Percentiles rank a stretch among this genome's conserved stretches.
These are phyloP conservation scores for Cryptococcus hybrid DNA, from an alignment of 1,284 basidiomycete genomes.

Conservation along the genomic window DNA sequence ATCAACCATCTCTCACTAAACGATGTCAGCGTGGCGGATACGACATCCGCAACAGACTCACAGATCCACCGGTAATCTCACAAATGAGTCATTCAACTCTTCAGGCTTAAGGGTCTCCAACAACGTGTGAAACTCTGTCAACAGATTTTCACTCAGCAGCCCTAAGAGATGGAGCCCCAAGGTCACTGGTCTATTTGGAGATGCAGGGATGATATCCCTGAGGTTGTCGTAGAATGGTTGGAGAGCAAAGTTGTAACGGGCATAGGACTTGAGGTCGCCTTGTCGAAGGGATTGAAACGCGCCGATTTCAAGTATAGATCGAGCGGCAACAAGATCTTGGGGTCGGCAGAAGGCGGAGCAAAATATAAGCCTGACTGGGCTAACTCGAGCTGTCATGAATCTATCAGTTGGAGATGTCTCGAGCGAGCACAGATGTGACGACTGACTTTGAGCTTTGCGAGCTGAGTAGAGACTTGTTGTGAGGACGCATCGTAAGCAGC, in stretches of 20 bases:
- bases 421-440: not conserved
- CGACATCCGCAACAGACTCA: constrained; percentile 15
- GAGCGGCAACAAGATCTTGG: constrained; percentile 46
- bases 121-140: constrained; percentile 98
- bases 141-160: constrained; percentile 91
- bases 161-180: constrained; percentile 92
- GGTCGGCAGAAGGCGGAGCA: constrained; percentile 40
- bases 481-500: constrained; percentile 30
- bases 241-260: constrained; percentile 91
- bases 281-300: constrained; percentile 89
- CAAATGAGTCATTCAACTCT: constrained; percentile 71
- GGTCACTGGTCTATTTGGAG: constrained; percentile 81
- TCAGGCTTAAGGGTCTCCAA: constrained; percentile 77
- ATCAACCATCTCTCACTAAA: constrained; percentile 86
- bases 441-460: constrained; percentile 45
- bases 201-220: constrained; percentile 69
- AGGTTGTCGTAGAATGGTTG: constrained; percentile 91
- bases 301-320: constrained; percentile 93
- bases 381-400: constrained; percentile 42
- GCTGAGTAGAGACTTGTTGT: constrained; percentile 28
- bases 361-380: constrained; percentile 49
- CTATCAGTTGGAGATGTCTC: not conserved
- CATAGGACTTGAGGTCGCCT: constrained; percentile 86
- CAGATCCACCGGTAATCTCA: constrained; percentile 81
- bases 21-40: not conserved